A percentile compares a stretch with the other conserved stretches of the same genome.
phyloP scores from a whole-genome alignment of 2,329 filamentous ascomycete species.

The Ophiognomonia clavigignenti-juglandacearum region DNA sequence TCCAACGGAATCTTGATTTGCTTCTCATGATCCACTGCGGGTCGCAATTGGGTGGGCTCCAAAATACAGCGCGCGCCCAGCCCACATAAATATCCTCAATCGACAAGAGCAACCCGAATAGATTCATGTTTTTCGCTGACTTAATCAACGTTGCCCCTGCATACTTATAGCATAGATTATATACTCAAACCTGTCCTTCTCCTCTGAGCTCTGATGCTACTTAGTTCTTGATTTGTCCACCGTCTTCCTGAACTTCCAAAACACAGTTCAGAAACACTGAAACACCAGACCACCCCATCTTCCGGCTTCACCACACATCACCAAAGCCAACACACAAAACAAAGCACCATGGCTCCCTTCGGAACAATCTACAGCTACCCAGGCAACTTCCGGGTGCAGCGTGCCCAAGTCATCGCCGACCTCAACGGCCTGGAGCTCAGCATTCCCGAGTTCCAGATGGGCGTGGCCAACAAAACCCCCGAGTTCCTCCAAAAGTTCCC shows the following conservation, averaged over 20 bases:
- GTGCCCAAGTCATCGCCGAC: conserved; percentile 30
- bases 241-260: background rate
- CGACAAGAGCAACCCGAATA: no score
- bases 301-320: background rate
- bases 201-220: no score
- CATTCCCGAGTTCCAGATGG: conserved; percentile 33
- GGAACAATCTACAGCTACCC: conserved; percentile 34
- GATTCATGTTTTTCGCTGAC: no score
- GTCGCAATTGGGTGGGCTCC: background rate
- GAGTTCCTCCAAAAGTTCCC: conserved; percentile 47
- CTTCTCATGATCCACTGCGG: background rate
- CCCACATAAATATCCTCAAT: no score
- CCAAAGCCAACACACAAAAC: no score
- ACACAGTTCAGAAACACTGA: background rate
- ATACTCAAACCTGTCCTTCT: no score
- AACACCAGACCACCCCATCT: background rate
- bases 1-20: background rate
- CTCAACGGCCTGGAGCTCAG: conserved; percentile 35
- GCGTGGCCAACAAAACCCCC: conserved; percentile 36
- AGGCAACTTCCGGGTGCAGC: conserved; percentile 30
- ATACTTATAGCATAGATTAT: no score
- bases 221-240: background rate
- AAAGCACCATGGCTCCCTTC: conserved; percentile 32
- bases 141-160: no score
- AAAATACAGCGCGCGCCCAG: background rate